Conservation (phyloP, 805 yeast genomes). For the Barnettozyma siamensis region DNA sequence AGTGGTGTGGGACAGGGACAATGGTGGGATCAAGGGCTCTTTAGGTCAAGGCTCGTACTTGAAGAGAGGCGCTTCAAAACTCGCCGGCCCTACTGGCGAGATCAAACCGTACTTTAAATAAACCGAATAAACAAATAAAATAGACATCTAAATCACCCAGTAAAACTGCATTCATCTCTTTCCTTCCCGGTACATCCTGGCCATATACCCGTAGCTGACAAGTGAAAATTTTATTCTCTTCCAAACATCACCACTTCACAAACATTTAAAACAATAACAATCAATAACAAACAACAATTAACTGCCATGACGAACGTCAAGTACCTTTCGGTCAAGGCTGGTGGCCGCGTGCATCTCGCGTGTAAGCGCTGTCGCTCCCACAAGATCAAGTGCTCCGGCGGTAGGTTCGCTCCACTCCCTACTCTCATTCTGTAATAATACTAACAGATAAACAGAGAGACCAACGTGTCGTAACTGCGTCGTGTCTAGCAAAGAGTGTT, state of each 20-base stretch:
- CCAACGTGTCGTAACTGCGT: constrained; percentile 21
- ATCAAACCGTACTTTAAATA: constrained; percentile 20
- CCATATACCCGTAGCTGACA: too few relatives aligned
- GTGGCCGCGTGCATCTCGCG: constrained; percentile 19
- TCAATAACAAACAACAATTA: too few relatives aligned
- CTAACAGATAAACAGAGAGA: too few relatives aligned
- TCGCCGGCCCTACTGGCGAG: constrained; percentile 20
- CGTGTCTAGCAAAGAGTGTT: constrained; percentile 10
- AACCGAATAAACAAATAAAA: background rate
- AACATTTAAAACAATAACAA: background rate
- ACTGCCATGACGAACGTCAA: constrained; percentile 2
- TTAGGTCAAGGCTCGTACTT: constrained; percentile 24
- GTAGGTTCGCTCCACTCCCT: constrained; percentile 10
- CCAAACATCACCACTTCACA: too few relatives aligned
- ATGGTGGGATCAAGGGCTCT: constrained; percentile 17
- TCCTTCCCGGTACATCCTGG: too few relatives aligned
- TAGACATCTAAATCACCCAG: too few relatives aligned
- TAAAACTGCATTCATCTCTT: too few relatives aligned
- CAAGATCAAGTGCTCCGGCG: constrained; percentile 23
- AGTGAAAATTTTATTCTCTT: too few relatives aligned
- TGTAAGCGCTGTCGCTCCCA: constrained; percentile 20
- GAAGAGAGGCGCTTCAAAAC: constrained; percentile 22
- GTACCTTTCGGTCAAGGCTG: constrained; percentile 17
- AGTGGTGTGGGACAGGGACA: constrained; percentile 27
- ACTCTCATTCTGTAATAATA: too few relatives aligned